phyloP scores from a whole-genome alignment of 2,329 filamentous ascomycete genomes.

The Colletotrichum simmondsii region DNA sequence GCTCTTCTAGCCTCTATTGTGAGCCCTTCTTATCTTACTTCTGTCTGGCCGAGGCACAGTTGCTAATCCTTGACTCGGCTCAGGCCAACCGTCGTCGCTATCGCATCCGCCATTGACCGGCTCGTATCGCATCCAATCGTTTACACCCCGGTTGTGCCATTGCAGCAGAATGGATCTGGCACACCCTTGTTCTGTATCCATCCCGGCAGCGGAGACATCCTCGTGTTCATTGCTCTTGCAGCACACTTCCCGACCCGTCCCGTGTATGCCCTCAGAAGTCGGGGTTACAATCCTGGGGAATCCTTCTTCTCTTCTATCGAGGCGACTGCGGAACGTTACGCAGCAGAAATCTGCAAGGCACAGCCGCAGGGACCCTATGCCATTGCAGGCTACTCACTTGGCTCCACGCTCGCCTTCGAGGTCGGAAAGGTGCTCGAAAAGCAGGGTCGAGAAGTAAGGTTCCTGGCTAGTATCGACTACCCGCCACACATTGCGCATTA shows the following conservation, averaged over 20 bases:
- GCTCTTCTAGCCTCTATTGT: background rate
- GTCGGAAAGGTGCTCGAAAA: slow-evolving; percentile 53
- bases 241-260: slow-evolving; percentile 52
- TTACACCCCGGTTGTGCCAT: slow-evolving; percentile 48
- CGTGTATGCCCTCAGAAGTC: slow-evolving; percentile 56
- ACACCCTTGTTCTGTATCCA: slow-evolving; percentile 52
- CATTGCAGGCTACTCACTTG: slow-evolving; percentile 57
- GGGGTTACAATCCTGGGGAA: slow-evolving; percentile 48
- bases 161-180: slow-evolving; percentile 44
- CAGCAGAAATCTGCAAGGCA: slow-evolving; percentile 45
- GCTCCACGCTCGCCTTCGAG: slow-evolving; percentile 57
- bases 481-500: slow-evolving; percentile 54
- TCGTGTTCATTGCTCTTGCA: slow-evolving; percentile 50
- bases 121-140: slow-evolving; percentile 3
- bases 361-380: slow-evolving; percentile 60
- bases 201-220: slow-evolving; percentile 51
- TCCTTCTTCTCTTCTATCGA: slow-evolving; percentile 44
- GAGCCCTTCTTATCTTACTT: background rate
- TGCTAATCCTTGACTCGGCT: background rate
- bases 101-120: slow-evolving; percentile 34
- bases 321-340: slow-evolving; percentile 51
- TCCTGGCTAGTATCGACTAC: slow-evolving; percentile 53
- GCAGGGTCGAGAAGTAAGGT: slow-evolving; percentile 48
- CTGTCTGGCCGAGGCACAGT: background rate
- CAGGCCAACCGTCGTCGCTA: slow-evolving; percentile 20